Evolutionary conservation across 148 eudicot genomes (phyloP).

Genomic region (Fagopyrum homotropicum): DNA sequence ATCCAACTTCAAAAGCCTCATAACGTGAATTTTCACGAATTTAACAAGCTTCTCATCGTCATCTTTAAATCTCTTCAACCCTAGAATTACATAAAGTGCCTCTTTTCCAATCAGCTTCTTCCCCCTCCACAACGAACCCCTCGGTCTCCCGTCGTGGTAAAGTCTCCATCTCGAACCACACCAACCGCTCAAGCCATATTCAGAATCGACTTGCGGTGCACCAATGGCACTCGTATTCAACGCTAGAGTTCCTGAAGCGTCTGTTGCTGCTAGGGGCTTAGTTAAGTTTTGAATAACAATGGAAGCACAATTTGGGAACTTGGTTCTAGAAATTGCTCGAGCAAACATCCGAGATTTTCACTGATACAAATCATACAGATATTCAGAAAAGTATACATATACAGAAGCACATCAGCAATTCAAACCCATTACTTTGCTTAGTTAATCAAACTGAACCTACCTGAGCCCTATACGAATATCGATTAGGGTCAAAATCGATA

Average conservation of each 20-base stretch:
- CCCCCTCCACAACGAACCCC: slow-evolving; percentile 88
- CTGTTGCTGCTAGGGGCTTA: slow-evolving; percentile 1
- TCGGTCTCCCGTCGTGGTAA: slow-evolving; percentile 85
- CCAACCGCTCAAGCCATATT: not conserved
- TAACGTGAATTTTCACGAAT: slow-evolving; percentile 57
- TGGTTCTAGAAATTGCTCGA: slow-evolving; percentile 23
- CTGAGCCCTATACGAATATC: too few species aligned
- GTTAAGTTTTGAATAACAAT: slow-evolving; percentile 11
- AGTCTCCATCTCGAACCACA: not conserved
- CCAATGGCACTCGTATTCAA: not conserved
- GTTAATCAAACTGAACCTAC: too few species aligned
- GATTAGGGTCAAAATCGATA: too few species aligned
- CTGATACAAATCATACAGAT: not conserved
- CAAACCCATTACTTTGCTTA: too few species aligned
- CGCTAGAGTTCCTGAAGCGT: slow-evolving; percentile 5
- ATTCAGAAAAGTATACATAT: too few species aligned
- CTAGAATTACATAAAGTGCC: slow-evolving; percentile 62
- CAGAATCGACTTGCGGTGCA: not conserved
- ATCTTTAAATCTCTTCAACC: slow-evolving; percentile 65
- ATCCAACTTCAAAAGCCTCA: slow-evolving; percentile 75
- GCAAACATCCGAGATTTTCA: slow-evolving; percentile 18
- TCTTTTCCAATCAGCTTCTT: slow-evolving; percentile 88
- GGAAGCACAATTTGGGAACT: slow-evolving; percentile 11
- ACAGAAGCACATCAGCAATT: too few species aligned
- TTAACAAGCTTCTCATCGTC: slow-evolving; percentile 56